Evolutionary conservation across 2,329 filamentous ascomycete genomes (phyloP).

Genomic region (Penicillium digitatum): DNA sequence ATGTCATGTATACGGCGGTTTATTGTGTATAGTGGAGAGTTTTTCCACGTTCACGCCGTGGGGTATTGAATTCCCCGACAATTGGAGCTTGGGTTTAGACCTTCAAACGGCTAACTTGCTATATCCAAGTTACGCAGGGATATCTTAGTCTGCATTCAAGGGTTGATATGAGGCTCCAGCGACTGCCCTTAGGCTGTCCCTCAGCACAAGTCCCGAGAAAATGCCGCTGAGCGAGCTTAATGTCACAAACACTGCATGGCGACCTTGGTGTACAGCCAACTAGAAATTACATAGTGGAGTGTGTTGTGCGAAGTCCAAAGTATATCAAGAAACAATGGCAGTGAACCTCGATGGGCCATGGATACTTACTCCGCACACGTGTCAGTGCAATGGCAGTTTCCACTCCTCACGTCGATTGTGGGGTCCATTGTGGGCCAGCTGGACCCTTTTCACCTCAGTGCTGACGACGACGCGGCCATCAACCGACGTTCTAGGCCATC

Average conservation of each 20-base stretch:
- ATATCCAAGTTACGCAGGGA: constrained; percentile 1
- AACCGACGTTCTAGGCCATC: not conserved
- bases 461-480: constrained; percentile 17
- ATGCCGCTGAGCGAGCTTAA: not conserved
- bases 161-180: constrained; percentile 7
- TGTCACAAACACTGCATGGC: not conserved
- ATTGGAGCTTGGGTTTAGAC: not conserved
- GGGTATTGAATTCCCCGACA: not conserved
- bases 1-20: not conserved
- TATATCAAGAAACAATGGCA: constrained; percentile 2
- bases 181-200: constrained; percentile 5
- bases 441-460: not conserved
- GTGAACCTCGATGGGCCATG: not conserved
- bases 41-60: not conserved
- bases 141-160: not conserved
- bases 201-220: not conserved
- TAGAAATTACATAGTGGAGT: not conserved
- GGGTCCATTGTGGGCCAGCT: not conserved
- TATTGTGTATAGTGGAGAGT: constrained; percentile 1
- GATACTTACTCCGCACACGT: too few relatives aligned
- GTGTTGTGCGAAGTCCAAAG: not conserved
- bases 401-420: not conserved
- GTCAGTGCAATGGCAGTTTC: not conserved
- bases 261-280: not conserved
- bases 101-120: not conserved